Percentiles rank a stretch among this genome's conserved stretches.
Conservation (phyloP, 2,329 filamentous ascomycete species). For the Achaetomium macrosporum region DNA sequence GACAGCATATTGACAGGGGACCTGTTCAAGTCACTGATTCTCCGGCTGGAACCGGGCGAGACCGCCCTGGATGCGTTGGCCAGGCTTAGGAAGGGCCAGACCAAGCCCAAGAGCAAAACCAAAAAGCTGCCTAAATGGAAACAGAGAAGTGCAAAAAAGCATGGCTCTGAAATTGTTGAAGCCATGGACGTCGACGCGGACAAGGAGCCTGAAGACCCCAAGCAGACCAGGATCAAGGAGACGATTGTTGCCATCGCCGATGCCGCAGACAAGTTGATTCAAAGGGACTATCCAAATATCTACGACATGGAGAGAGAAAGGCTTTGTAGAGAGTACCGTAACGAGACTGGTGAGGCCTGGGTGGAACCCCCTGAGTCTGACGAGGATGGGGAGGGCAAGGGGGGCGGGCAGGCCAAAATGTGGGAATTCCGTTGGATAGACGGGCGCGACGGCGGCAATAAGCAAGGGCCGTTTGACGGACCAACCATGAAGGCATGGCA, state of each 20-base stretch:
- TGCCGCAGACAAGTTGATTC: conserved; percentile 80
- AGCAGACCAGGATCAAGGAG: conserved; percentile 62
- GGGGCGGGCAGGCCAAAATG: conserved; percentile 34
- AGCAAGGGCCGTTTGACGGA: conserved; percentile 83
- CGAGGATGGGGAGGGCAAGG: conserved; percentile 29
- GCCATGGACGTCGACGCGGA: conserved; percentile 68
- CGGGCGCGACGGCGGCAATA: conserved; percentile 69
- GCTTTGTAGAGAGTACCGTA: conserved; percentile 73
- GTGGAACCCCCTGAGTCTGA: conserved; percentile 35
- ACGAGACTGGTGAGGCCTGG: conserved; percentile 87
- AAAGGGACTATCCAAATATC: conserved; percentile 78
- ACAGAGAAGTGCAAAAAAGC: conserved; percentile 59
- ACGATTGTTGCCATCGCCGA: conserved; percentile 80
- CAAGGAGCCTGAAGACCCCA: conserved; percentile 55
- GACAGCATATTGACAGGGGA: conserved; percentile 87
- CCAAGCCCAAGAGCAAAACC: conserved; percentile 51
- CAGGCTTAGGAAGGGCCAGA: conserved; percentile 64
- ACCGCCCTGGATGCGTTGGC: conserved; percentile 84
- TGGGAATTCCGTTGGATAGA: conserved; percentile 97
- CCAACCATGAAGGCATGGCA: conserved; percentile 87
- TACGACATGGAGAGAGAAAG: conserved; percentile 85
- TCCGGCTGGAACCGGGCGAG: conserved; percentile 70
- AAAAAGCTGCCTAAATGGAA: conserved; percentile 61
- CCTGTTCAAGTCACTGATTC: conserved; percentile 66
- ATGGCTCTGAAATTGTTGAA: conserved; percentile 41